Conservation (phyloP, 257 asterid species). For the Nicotiana otophora region DNA sequence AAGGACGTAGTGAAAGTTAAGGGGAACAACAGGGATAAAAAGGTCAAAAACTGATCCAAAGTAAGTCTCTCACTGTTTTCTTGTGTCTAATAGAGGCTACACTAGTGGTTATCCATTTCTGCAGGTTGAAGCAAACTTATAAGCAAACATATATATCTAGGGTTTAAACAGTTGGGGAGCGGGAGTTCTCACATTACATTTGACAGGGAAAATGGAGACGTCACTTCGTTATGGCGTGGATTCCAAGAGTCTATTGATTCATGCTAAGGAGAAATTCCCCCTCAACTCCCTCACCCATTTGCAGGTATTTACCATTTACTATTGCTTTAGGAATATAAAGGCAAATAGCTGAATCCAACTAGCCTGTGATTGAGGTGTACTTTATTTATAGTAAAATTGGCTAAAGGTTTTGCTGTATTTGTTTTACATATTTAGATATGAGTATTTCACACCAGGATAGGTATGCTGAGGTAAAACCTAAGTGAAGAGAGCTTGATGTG, state of each 20-base stretch:
- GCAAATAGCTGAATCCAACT: background rate
- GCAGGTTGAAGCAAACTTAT: background rate
- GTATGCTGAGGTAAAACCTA: background rate
- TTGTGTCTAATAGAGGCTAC: background rate
- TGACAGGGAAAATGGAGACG: slow-evolving; percentile 54
- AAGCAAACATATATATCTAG: background rate
- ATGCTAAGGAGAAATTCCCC: slow-evolving; percentile 79
- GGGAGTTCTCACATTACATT: background rate
- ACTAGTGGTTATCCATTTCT: background rate
- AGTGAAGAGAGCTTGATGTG: background rate
- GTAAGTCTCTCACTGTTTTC: background rate
- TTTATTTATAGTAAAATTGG: background rate
- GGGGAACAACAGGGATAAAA: background rate
- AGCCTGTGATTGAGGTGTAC: background rate
- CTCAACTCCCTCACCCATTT: slow-evolving; percentile 38
- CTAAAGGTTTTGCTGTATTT: background rate
- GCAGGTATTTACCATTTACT: slow-evolving; percentile 39
- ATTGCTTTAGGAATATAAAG: background rate
- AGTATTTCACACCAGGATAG: background rate
- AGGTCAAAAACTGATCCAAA: background rate
- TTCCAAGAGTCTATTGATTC: slow-evolving; percentile 63
- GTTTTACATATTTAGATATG: background rate
- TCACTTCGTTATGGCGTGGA: slow-evolving; percentile 71
- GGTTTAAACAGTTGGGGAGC: background rate
- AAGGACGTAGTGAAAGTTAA: too few species aligned